Evolutionary conservation across 768 basidiomycete species (phyloP).

Genomic region (Auricularia sp.): DNA sequence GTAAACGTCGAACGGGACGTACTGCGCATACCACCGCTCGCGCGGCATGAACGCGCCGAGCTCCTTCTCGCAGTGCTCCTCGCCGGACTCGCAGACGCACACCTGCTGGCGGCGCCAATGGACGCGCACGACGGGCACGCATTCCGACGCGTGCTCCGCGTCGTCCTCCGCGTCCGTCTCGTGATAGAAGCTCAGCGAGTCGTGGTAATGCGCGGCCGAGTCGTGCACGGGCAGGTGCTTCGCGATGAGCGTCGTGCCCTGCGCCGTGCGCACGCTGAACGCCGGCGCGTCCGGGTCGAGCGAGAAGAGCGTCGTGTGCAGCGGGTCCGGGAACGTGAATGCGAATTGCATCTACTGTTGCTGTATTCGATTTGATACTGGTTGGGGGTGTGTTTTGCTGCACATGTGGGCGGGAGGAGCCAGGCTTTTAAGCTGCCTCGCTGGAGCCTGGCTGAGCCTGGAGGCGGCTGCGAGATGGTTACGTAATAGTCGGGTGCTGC

Average conservation of each 20-base stretch:
- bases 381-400: too few relatives aligned
- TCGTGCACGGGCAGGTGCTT: neutral
- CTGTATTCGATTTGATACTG: too few relatives aligned
- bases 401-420: too few relatives aligned
- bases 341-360: neutral
- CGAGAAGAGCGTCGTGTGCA: neutral
- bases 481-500: too few relatives aligned
- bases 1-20: neutral
- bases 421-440: too few relatives aligned
- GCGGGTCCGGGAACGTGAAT: neutral
- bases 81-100: neutral
- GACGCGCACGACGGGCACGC: neutral
- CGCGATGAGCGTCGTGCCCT: neutral
- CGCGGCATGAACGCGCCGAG: neutral
- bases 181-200: too few relatives aligned
- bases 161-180: neutral
- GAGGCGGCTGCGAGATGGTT: too few relatives aligned
- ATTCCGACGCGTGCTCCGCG: neutral
- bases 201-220: neutral
- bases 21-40: neutral
- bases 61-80: neutral
- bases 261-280: neutral
- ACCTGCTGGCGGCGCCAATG: neutral
- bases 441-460: too few relatives aligned
- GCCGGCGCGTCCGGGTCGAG: neutral